Conservation (phyloP, 2,329 filamentous ascomycete species). For the Neonectria sp. region DNA sequence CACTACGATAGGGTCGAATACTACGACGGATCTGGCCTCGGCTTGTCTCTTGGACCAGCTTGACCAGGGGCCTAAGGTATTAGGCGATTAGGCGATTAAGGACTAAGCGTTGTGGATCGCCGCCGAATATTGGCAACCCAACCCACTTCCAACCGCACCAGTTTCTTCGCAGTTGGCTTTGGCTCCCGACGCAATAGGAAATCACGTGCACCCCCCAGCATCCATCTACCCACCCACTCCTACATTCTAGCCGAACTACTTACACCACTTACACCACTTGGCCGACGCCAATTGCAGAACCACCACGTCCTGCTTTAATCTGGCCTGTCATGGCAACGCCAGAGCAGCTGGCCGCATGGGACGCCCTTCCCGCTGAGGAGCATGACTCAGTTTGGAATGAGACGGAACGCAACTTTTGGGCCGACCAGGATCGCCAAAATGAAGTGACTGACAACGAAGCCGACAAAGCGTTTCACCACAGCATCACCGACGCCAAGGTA, state of each 20-base stretch:
- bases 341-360: conserved; percentile 47
- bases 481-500: conserved; percentile 46
- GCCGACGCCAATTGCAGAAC: conserved; percentile 3
- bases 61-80: conserved; percentile 17
- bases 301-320: neutral
- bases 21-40: conserved; percentile 31
- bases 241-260: conserved; percentile 12
- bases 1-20: conserved; percentile 36
- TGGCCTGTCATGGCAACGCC: conserved; percentile 39
- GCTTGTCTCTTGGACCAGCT: conserved; percentile 24
- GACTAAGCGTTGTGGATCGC: conserved; percentile 20
- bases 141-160: conserved; percentile 14
- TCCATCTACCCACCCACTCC: neutral
- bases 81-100: conserved; percentile 17
- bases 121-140: conserved; percentile 17
- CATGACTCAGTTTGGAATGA: conserved; percentile 54
- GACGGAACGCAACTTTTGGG: conserved; percentile 55
- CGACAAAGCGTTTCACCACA: conserved; percentile 46
- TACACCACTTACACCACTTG: conserved; percentile 23
- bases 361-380: conserved; percentile 50
- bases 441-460: conserved; percentile 41
- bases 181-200: conserved; percentile 23
- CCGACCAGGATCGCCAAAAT: conserved; percentile 45
- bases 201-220: conserved; percentile 25
- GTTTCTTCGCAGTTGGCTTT: neutral